Conservation (phyloP, 208 protist species). For the Jaenimonas drosophilae region DNA sequence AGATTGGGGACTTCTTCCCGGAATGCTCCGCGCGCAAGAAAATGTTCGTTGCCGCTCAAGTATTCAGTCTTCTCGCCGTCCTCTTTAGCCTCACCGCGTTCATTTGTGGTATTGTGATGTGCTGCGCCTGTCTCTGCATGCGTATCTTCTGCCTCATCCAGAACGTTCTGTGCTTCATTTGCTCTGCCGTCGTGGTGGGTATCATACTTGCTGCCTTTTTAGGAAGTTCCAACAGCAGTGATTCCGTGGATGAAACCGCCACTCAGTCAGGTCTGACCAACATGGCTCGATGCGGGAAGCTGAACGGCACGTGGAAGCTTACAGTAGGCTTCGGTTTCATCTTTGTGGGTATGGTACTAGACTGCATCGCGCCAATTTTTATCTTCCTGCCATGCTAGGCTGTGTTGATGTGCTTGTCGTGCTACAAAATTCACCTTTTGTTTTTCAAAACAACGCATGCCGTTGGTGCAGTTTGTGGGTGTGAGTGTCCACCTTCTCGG, state of each 20-base stretch:
- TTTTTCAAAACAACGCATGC: no score
- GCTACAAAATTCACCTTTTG: no score
- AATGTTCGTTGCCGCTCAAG: conserved; percentile 3
- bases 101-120: conserved; percentile 3
- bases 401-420: no score
- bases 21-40: not conserved
- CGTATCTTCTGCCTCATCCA: conserved; percentile 1
- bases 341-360: conserved; percentile 7
- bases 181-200: conserved; percentile 5
- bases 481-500: no score
- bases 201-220: conserved; percentile 7
- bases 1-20: not conserved
- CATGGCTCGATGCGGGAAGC: no score
- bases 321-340: conserved; percentile 8
- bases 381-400: conserved; percentile 6
- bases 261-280: no score
- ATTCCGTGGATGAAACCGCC: not conserved
- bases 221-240: not conserved
- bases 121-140: conserved; percentile 8
- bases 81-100: conserved; percentile 2
- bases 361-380: conserved; percentile 6
- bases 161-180: conserved; percentile 2
- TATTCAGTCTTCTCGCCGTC: conserved; percentile 8
- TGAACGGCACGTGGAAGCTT: conserved; percentile 3
- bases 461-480: no score